Conservation (phyloP, 176 grass and related monocot genomes). For the Avena insularis region DNA sequence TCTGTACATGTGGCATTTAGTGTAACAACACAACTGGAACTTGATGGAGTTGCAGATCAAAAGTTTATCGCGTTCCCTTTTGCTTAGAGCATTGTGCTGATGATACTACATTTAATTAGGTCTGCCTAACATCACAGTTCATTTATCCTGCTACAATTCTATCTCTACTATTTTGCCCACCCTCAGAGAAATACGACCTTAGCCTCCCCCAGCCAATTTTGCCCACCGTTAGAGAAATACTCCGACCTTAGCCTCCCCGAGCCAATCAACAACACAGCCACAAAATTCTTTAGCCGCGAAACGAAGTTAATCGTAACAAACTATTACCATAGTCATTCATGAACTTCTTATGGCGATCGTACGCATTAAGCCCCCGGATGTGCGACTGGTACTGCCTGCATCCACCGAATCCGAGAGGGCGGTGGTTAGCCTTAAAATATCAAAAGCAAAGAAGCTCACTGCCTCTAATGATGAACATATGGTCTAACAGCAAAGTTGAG, state of each 20-base stretch:
- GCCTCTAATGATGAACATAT: background rate
- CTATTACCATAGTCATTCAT: constrained; percentile 82
- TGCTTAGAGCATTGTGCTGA: background rate
- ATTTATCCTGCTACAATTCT: background rate
- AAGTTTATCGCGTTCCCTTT: background rate
- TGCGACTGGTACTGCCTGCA: constrained; percentile 92
- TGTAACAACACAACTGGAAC: background rate
- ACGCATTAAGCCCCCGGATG: constrained; percentile 80
- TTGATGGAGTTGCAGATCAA: background rate
- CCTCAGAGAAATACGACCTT: background rate
- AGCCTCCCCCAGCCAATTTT: background rate
- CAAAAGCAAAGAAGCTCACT: background rate
- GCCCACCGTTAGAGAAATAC: background rate
- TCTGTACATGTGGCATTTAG: background rate
- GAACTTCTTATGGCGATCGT: constrained; percentile 83
- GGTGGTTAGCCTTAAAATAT: background rate
- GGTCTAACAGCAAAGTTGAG: too few species aligned
- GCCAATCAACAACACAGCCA: background rate
- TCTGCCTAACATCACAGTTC: background rate
- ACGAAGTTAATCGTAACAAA: background rate
- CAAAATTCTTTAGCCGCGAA: background rate
- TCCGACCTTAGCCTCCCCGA: background rate
- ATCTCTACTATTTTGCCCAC: background rate
- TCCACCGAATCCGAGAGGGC: constrained; percentile 14
- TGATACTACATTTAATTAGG: background rate